These are phyloP conservation scores for Amanita molliuscula DNA, from an alignment of 768 basidiomycete genomes.

Conservation along the genomic window DNA sequence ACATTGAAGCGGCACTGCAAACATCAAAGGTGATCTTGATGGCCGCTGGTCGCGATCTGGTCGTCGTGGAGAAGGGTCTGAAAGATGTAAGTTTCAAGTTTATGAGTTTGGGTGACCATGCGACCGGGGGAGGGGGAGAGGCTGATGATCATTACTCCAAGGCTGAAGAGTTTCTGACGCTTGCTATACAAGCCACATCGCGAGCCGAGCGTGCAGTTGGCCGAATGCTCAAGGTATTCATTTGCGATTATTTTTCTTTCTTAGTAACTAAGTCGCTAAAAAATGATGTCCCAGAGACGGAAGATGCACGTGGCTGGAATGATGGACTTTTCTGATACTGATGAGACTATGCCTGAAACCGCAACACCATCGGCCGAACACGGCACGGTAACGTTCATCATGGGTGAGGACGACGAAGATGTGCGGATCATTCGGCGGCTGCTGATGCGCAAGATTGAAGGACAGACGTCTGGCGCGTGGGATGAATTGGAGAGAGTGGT, in stretches of 20 bases:
- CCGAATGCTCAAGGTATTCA: conserved; percentile 40
- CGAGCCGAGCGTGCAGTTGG: conserved; percentile 48
- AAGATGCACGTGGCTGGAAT: conserved; percentile 34
- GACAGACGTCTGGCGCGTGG: conserved; percentile 39
- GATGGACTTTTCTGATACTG: conserved; percentile 12
- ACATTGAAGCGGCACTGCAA: conserved; percentile 29
- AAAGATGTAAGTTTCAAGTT: conserved; percentile 31
- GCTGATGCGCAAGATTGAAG: conserved; percentile 56
- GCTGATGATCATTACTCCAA: conserved; percentile 15
- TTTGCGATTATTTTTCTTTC: background rate
- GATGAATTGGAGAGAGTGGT: conserved; percentile 54
- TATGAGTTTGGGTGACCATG: too few relatives aligned
- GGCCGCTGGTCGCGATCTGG: conserved; percentile 46
- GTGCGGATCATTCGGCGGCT: conserved; percentile 49
- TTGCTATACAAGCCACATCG: conserved; percentile 44
- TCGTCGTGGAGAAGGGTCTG: conserved; percentile 42
- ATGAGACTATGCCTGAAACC: background rate
- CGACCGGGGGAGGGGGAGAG: background rate
- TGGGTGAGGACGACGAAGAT: conserved; percentile 55
- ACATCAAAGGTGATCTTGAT: conserved; percentile 39
- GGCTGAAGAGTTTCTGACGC: conserved; percentile 47
- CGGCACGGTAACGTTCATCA: conserved; percentile 18
- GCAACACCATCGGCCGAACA: background rate
- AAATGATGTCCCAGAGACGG: conserved; percentile 33
- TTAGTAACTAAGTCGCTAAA: background rate